Base-by-base conservation (phyloP, 2,329 filamentous ascomycete species). In the Elsinoe arachidis region DNA sequence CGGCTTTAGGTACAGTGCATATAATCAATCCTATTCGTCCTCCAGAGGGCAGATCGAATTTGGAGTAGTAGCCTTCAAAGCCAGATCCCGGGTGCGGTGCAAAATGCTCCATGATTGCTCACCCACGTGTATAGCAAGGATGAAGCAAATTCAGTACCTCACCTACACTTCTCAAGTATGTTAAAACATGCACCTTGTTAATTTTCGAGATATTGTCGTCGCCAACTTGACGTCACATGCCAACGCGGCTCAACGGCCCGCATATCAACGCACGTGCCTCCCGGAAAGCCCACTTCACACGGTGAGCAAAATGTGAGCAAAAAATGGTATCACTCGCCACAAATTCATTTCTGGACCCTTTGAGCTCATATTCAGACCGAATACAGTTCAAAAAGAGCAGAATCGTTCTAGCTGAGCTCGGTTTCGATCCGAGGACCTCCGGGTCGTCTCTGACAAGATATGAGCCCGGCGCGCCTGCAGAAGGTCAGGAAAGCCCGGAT, bases 51-150 rank as follows among this genome's bases (percentile, higher is more conserved):
- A 78, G 70, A 55, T 71, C 67, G 63, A 79, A 78, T 61, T 78
- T 77, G 59, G 73, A 75, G 66, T 79, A 79, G 65, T 72, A 78
- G 35, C 76, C 76, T 65, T 79, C 76, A 62, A 79, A 78, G 33
- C 66, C 67, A 26, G 74, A 64, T 34, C 56, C 61, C 1, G 62
- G 62, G 59, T 79, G 77, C 1, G 76, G 76, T 5, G 67, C 68
- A 56, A 66, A 71, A 23, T 63, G 60, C 11, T 61, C 37, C 60
- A 61, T 61, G 26, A 30, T 38, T 19, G 23, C 12, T 33, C 3
- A 38, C 9, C 23, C 11, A n/a, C 23, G 7, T 34, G 5, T n/a
- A 33, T 23, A 15, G 11, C 12, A 49, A 35, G 6, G 14, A 21
- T 51, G 26, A 17, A 34, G 23, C n/a, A 5, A n/a, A 11, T 2